Conservation (phyloP, 2,329 filamentous ascomycete species). For the Arthroderma sp. region DNA sequence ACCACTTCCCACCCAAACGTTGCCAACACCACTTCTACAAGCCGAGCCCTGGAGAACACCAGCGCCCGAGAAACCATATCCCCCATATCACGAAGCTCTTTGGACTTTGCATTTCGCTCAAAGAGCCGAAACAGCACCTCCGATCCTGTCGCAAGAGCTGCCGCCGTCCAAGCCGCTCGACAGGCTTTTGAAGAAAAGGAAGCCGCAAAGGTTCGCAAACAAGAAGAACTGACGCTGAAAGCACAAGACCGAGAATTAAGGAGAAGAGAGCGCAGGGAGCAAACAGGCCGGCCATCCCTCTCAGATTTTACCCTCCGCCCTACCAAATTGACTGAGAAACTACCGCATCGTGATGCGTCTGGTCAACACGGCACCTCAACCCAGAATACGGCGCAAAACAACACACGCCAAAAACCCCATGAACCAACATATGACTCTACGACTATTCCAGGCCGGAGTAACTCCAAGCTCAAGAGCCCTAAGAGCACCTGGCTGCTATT, state of each 20-base stretch:
- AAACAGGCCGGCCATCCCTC: conserved; percentile 2
- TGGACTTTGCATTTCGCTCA: conserved; percentile 43
- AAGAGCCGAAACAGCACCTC: conserved; percentile 30
- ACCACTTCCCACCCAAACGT: conserved; percentile 38
- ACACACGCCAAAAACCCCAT: no score
- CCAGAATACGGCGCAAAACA: no score
- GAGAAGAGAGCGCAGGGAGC: conserved; percentile 29
- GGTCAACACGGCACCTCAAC: no score
- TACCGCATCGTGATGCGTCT: not conserved
- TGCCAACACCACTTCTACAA: conserved; percentile 31
- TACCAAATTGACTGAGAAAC: conserved; percentile 5
- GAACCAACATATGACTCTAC: no score
- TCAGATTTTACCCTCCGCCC: conserved; percentile 6
- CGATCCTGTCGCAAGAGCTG: conserved; percentile 42
- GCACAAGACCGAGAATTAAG: conserved; percentile 32
- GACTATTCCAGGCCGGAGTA: no score
- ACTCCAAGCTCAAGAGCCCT: conserved; percentile 13
- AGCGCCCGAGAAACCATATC: conserved; percentile 38
- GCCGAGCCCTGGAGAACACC: conserved; percentile 38
- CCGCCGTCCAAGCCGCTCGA: conserved; percentile 43
- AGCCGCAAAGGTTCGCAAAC: conserved; percentile 42
- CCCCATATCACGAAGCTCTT: conserved; percentile 41
- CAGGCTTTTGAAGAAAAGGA: conserved; percentile 47
- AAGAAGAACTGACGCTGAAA: conserved; percentile 40
- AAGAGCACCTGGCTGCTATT: conserved; percentile 39